Base-by-base conservation (phyloP, 805 yeast species). In the Ascoidea rubescens region DNA sequence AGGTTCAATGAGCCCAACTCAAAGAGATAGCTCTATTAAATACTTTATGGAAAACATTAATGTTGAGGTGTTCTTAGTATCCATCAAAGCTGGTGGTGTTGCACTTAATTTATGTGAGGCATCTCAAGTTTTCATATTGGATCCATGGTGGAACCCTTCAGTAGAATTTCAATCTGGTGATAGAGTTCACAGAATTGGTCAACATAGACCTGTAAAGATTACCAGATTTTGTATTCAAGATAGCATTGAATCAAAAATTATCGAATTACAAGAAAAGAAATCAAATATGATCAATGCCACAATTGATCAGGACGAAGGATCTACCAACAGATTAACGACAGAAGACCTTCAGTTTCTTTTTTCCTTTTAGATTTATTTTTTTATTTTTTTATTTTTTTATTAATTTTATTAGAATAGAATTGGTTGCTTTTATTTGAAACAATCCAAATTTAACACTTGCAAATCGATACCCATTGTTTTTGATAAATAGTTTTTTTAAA, bases 121-220 rank as follows among this genome's bases (percentile, higher is more conserved):
- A 0, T 89, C 95, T 2, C 98, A 91, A 62, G 98, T 93, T 48
- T 93, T 93, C 59, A 74, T 93, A 48, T 73, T 93, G 72, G 99
- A 93, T 61, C 98, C 98, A 43, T 93, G 99, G 99, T 93, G 99
- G 98, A 95, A 93, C 64, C 98, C 98, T 1, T 85, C 95, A 58
- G 93, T 91, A 5, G 99, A 93, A 65, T 93, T 97, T 89, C 99
- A 93, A 66, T 84, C 95, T 50, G 96, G 96, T 67, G 99, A 93
- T 67, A 80, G 99, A 69, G 97, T 93, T 28, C 98, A 93, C 67
- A 80, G 99, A 68, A 93, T 93, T 56, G 97, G 98, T 5, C 99
- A 93, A 65, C 86, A 78, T 60, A 70, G 99, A 58, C 99, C 99
- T 0, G 96, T 93, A 7, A 78, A 87, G 56, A 88, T 93, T 58